phyloP scores from a whole-genome alignment of 805 yeast genomes.

The Lipomyces kockii region DNA sequence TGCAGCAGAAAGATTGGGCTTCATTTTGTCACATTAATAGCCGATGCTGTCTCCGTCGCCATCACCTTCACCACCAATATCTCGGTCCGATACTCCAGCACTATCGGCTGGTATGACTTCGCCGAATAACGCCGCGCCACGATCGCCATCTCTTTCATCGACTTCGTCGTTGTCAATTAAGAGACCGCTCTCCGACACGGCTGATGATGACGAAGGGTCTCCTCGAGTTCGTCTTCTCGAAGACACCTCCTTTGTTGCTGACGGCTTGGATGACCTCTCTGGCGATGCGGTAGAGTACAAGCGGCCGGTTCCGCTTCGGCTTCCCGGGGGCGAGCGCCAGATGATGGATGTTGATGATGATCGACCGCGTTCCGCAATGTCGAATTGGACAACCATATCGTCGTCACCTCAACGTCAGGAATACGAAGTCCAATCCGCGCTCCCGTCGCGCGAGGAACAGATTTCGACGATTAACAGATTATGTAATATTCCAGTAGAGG shows the following conservation, averaged over 20 bases:
- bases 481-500: slow-evolving; percentile 8
- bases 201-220: slow-evolving; percentile 25
- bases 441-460: slow-evolving; percentile 23
- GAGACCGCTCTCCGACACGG: slow-evolving; percentile 24
- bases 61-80: not conserved
- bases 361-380: not conserved
- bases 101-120: slow-evolving; percentile 4
- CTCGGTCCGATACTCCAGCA: slow-evolving; percentile 3
- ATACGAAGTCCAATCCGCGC: not conserved
- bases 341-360: slow-evolving; percentile 4
- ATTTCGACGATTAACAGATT: slow-evolving; percentile 7
- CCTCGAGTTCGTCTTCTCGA: slow-evolving; percentile 27
- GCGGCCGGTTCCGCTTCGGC: slow-evolving; percentile 1
- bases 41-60: slow-evolving; percentile 4
- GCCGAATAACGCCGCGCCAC: not conserved
- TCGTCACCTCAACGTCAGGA: slow-evolving; percentile 1
- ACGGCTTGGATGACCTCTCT: slow-evolving; percentile 3
- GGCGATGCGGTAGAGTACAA: slow-evolving; percentile 13
- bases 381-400: not conserved
- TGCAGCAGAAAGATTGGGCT: slow-evolving; percentile 1
- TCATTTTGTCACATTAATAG: not conserved
- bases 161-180: slow-evolving; percentile 16
- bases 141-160: slow-evolving; percentile 11
- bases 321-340: slow-evolving; percentile 5
- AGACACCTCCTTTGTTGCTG: slow-evolving; percentile 11